Percentiles rank a stretch among this genome's conserved stretches.
Conservation (phyloP, 257 asterid genomes). For the Gardenia jasminoides region DNA sequence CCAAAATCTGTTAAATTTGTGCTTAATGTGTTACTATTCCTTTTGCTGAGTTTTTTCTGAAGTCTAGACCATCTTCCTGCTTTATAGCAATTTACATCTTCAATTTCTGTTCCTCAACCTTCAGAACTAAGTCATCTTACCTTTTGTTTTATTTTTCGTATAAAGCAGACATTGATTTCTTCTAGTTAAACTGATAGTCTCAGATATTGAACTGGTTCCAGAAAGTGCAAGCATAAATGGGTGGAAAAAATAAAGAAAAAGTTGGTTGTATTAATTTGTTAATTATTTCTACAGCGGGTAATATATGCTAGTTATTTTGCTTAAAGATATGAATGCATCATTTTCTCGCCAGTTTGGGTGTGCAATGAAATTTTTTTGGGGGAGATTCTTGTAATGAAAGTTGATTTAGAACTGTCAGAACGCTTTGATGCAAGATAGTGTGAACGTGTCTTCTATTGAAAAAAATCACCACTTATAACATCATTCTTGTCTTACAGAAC, state of each 20-base stretch:
- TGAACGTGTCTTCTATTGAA: background rate
- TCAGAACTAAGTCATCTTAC: background rate
- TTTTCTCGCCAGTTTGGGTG: background rate
- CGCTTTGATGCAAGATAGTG: background rate
- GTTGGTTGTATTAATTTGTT: background rate
- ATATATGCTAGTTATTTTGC: background rate
- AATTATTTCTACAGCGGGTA: background rate
- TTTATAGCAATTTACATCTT: background rate
- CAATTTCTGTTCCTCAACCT: background rate
- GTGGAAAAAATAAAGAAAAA: too few relatives aligned
- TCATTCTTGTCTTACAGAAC: background rate
- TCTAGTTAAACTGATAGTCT: background rate
- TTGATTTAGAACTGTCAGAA: background rate
- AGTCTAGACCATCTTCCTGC: background rate
- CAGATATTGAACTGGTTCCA: background rate
- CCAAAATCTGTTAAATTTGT: background rate
- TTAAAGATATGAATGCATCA: background rate
- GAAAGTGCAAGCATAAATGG: background rate
- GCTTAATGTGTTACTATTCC: background rate
- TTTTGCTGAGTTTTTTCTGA: background rate
- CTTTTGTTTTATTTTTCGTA: background rate
- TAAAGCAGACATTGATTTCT: background rate
- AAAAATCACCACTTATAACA: background rate
- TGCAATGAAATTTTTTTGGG: background rate
- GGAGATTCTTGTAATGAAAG: background rate